Evolutionary conservation across 305 asterid genomes (phyloP).

Genomic region (Galium porrigens): DNA sequence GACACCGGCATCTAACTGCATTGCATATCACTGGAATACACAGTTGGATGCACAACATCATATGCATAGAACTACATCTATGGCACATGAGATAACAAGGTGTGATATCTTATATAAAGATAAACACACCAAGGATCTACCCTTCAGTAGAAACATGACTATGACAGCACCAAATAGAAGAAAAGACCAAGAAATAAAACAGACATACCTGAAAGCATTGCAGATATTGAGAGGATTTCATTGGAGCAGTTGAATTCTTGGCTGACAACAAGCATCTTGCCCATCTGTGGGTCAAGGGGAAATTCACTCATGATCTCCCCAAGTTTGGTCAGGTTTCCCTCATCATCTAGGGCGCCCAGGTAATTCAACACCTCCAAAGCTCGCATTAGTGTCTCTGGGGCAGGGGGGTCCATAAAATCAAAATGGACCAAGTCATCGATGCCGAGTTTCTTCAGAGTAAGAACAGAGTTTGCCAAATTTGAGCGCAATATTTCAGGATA

Average conservation of each 20-base stretch:
- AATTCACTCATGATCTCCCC: constrained; percentile 93
- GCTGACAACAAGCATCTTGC: constrained; percentile 90
- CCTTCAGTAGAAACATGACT: constrained; percentile 20
- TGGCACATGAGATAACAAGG: constrained; percentile 28
- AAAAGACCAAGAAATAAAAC: constrained; percentile 9
- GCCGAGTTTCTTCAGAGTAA: constrained; percentile 79
- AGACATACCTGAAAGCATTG: constrained; percentile 90
- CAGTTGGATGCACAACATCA: constrained; percentile 26
- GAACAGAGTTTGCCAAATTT: constrained; percentile 78
- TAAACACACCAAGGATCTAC: constrained; percentile 25
- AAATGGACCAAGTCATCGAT: constrained; percentile 84
- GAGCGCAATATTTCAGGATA: constrained; percentile 87
- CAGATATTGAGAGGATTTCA: constrained; percentile 79
- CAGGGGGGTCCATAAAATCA: constrained; percentile 98
- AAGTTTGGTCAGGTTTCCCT: constrained; percentile 75
- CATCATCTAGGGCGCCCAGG: constrained; percentile 89
- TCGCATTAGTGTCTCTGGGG: constrained; percentile 90
- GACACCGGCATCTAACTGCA: constrained; percentile 39
- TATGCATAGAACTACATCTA: constrained; percentile 31
- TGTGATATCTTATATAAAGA: constrained; percentile 28
- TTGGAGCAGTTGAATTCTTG: constrained; percentile 79
- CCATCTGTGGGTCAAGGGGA: constrained; percentile 95
- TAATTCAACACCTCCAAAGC: constrained; percentile 88
- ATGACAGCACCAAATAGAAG: constrained; percentile 17
- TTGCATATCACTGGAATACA: constrained; percentile 32